Base-by-base conservation (phyloP, 2,329 filamentous ascomycete species). In the Calonectria leucothoes region DNA sequence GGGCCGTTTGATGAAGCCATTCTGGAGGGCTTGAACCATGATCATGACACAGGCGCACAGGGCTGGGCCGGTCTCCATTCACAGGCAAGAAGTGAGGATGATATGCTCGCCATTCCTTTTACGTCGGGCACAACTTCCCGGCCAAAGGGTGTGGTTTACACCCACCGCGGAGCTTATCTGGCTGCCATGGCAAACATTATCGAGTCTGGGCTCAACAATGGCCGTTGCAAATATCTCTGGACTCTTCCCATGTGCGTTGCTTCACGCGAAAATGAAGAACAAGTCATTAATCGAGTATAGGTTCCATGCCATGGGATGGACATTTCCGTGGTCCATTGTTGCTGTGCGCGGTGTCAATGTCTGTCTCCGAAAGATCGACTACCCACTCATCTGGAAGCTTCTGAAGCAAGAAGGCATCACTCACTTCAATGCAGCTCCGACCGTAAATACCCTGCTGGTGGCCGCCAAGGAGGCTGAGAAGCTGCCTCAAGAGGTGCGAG, bases 361-460 rank as follows among this genome's bases (percentile, higher is more conserved):
- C 82, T 98, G 96, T 80, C 88, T 99, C 23, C 91, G 97, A 74
- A 98, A 98, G 87, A 95, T 99, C 76, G 95, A 98, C 85, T 99
- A 99, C 82, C 92, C 94, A 0, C 88, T 96, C 72, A 98, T 99
- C 73, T 99, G 97, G 97, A 90, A 91, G 63, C 86, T 99, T 5
- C 87, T 99, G 39, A 97, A 95, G 81, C 91, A 95, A 66, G 94
- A 98, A 84, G 88, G 91, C 8, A 94, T 99, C 76, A 98, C 95
- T 0, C 97, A 99, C 84, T 98, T 97, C 87, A 98, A 96, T 81
- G 96, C 96, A 0, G 97, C 96, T 0, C 97, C 97, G 0, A 99
- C 97, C 0, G 97, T 99, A 66, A 98, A 98, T 83, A 99, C 96
- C 0, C 87, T 98, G 0, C 91, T 99, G 3, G 98, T 97, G 82